Evolutionary conservation across 2,329 filamentous ascomycete genomes (phyloP).

Genomic region (Aspergillus sp.): DNA sequence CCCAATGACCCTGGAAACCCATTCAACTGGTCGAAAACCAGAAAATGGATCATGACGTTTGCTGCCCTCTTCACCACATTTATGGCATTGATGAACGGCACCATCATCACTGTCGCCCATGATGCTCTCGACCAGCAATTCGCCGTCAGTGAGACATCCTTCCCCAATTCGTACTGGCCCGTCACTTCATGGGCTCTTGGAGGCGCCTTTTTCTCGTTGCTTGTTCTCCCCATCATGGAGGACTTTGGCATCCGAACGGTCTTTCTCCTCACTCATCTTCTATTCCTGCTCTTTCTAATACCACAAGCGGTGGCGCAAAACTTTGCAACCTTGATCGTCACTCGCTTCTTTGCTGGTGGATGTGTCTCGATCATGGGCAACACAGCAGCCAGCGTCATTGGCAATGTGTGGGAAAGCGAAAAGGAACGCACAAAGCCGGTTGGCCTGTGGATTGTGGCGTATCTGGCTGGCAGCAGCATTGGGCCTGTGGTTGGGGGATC

Average conservation of each 20-base stretch:
- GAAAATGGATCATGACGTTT: slow-evolving; percentile 32
- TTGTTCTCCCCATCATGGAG: slow-evolving; percentile 32
- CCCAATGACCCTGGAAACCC: slow-evolving; percentile 31
- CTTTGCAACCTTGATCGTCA: slow-evolving; percentile 42
- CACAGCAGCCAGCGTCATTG: slow-evolving; percentile 22
- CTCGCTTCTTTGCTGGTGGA: slow-evolving; percentile 41
- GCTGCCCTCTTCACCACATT: slow-evolving; percentile 27
- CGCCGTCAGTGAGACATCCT: slow-evolving; percentile 21
- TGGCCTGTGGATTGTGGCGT: slow-evolving; percentile 37
- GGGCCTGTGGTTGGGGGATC: slow-evolving; percentile 42
- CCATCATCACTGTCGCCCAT: slow-evolving; percentile 35
- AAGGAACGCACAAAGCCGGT: slow-evolving; percentile 31
- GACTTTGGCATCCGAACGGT: slow-evolving; percentile 38
- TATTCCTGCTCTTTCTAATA: slow-evolving; percentile 39
- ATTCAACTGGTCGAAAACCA: slow-evolving; percentile 30
- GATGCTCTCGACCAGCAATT: slow-evolving; percentile 30
- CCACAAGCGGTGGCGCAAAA: slow-evolving; percentile 41
- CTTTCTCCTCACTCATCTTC: slow-evolving; percentile 33
- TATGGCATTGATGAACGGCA: slow-evolving; percentile 31
- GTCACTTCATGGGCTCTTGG: slow-evolving; percentile 29
- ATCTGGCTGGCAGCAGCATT: slow-evolving; percentile 39
- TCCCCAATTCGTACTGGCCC: slow-evolving; percentile 29
- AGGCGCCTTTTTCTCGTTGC: slow-evolving; percentile 20
- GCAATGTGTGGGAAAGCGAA: slow-evolving; percentile 29
- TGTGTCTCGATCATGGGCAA: slow-evolving; percentile 38